Evolutionary conservation across 208 protist species (phyloP).

Genomic region (Trypanosoma cruzi): DNA sequence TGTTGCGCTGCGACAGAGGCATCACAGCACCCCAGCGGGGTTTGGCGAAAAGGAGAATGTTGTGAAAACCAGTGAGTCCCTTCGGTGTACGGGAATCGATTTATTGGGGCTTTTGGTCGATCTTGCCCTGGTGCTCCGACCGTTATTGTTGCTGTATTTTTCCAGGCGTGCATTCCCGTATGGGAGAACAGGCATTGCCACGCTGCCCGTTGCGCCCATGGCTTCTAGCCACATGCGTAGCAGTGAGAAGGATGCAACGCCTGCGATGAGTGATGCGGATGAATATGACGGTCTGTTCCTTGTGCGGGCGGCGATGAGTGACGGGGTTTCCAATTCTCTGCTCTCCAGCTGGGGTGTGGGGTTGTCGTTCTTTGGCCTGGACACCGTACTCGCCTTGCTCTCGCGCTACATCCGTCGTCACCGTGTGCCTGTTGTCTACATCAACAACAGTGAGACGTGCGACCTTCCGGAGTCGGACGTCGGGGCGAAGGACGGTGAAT

Average conservation of each 20-base stretch:
- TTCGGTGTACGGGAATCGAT: slow-evolving; percentile 71
- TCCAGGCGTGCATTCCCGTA: slow-evolving; percentile 48
- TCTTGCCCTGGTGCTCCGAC: slow-evolving; percentile 59
- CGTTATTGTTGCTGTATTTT: slow-evolving; percentile 58
- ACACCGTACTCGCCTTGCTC: slow-evolving; percentile 49
- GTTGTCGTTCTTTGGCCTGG: slow-evolving; percentile 49
- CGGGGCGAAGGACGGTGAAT: slow-evolving; percentile 7
- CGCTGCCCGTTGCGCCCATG: slow-evolving; percentile 28
- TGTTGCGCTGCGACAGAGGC: slow-evolving; percentile 42
- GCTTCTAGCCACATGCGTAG: slow-evolving; percentile 20
- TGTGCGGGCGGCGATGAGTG: slow-evolving; percentile 24
- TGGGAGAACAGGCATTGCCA: slow-evolving; percentile 17
- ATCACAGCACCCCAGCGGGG: slow-evolving; percentile 26
- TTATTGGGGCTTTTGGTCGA: slow-evolving; percentile 75
- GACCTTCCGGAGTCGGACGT: background rate
- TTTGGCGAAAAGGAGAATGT: background rate
- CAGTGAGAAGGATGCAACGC: background rate
- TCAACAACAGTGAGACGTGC: slow-evolving; percentile 19
- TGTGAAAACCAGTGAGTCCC: slow-evolving; percentile 23
- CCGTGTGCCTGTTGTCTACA: slow-evolving; percentile 80
- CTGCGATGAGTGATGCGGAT: slow-evolving; percentile 5
- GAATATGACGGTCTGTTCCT: slow-evolving; percentile 25
- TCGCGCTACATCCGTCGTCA: slow-evolving; percentile 54
- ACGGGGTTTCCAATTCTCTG: slow-evolving; percentile 40
- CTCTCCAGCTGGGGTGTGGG: slow-evolving; percentile 61